phyloP scores from a whole-genome alignment of 441 rosid genomes.

The Lagerstroemia fauriei region DNA sequence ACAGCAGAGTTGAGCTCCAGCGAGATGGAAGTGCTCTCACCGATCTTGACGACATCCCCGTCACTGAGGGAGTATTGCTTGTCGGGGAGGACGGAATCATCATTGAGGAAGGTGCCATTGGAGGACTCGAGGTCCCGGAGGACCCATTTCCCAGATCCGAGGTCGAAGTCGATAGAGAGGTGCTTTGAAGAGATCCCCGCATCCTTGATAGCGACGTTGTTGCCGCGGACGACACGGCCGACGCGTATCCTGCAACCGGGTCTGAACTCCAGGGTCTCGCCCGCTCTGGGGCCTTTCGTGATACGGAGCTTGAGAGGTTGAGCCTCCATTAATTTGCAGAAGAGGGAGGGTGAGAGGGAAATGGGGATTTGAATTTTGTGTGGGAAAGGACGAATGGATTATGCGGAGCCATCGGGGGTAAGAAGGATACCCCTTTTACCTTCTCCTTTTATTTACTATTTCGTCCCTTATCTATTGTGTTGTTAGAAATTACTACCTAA shows the following conservation, averaged over 20 bases:
- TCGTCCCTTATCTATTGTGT: neutral
- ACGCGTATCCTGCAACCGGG: constrained; percentile 51
- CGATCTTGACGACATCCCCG: constrained; percentile 30
- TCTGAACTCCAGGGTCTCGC: constrained; percentile 52
- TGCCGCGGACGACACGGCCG: constrained; percentile 71
- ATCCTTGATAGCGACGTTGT: constrained; percentile 64
- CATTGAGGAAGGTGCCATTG: constrained; percentile 66
- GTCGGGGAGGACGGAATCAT: constrained; percentile 25
- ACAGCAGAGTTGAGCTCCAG: constrained; percentile 2
- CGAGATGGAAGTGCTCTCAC: constrained; percentile 27
- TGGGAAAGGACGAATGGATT: neutral
- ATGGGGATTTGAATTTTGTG: neutral
- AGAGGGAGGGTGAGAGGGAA: neutral
- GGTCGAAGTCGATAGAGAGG: constrained; percentile 42
- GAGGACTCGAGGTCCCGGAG: constrained; percentile 72
- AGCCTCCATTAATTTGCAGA: constrained; percentile 28
- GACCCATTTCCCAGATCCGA: constrained; percentile 56
- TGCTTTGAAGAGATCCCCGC: constrained; percentile 74
- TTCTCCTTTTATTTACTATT: neutral
- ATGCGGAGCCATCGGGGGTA: neutral
- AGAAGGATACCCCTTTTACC: neutral
- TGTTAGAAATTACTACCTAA: neutral
- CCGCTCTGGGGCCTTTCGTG: constrained; percentile 61
- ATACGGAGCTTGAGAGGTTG: constrained; percentile 47
- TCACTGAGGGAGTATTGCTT: constrained; percentile 12